Evolutionary conservation across 768 basidiomycete genomes (phyloP).

Genomic region (Auriscalpium vulgare): DNA sequence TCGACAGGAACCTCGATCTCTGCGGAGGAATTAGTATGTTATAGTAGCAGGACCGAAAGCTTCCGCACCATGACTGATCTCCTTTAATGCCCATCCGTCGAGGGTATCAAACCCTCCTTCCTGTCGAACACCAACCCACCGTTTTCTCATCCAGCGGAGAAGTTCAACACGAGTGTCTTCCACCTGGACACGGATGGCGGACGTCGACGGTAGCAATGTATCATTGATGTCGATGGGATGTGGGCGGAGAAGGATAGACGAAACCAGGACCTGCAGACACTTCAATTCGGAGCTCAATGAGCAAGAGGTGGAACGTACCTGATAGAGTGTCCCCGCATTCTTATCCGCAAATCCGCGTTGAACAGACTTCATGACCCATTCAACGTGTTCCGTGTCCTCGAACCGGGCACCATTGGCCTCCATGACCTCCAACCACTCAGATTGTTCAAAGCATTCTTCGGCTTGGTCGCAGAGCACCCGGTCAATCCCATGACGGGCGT

Average conservation of each 20-base stretch:
- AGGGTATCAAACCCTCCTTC: slow-evolving; percentile 75
- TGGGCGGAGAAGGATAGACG: slow-evolving; percentile 60
- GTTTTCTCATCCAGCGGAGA: slow-evolving; percentile 64
- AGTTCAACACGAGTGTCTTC: slow-evolving; percentile 66
- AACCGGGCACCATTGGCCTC: slow-evolving; percentile 66
- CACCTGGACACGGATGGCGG: slow-evolving; percentile 60
- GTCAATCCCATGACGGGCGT: slow-evolving; percentile 54
- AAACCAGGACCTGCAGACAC: slow-evolving; percentile 54
- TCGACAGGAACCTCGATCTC: slow-evolving; percentile 77
- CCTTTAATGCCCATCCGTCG: slow-evolving; percentile 85
- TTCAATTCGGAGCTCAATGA: no score
- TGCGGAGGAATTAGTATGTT: slow-evolving; percentile 21
- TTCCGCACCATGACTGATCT: slow-evolving; percentile 69
- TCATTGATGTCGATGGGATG: slow-evolving; percentile 49
- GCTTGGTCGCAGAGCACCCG: slow-evolving; percentile 51
- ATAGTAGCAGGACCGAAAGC: neutral
- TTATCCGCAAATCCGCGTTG: slow-evolving; percentile 54
- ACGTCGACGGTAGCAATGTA: slow-evolving; percentile 63
- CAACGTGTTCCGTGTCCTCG: slow-evolving; percentile 72
- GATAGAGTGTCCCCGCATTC: slow-evolving; percentile 67
- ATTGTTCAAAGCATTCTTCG: slow-evolving; percentile 55
- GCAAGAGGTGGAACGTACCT: slow-evolving; percentile 35
- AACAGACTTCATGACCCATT: slow-evolving; percentile 63
- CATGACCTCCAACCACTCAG: slow-evolving; percentile 71
- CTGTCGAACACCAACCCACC: slow-evolving; percentile 69